Conservation (phyloP, 2,329 filamentous ascomycete species). For the Alternaria novae-zelandiae region DNA sequence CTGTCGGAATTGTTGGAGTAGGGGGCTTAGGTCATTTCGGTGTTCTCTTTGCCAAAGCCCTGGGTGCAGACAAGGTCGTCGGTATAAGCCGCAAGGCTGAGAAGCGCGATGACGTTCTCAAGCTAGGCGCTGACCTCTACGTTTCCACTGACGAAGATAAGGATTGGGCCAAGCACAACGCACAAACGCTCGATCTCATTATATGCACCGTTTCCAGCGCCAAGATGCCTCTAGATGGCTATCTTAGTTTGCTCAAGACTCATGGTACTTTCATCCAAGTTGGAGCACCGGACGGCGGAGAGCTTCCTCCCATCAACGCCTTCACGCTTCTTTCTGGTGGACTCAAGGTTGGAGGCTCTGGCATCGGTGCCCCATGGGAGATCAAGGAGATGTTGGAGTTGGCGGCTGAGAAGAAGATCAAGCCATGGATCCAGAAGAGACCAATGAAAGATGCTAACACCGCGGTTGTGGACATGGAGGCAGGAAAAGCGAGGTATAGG, state of each 20-base stretch:
- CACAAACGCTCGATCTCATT: constrained; percentile 63
- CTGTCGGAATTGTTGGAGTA: constrained; percentile 75
- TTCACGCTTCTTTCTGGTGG: constrained; percentile 54
- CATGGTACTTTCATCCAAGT: constrained; percentile 70
- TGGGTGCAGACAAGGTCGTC: constrained; percentile 71
- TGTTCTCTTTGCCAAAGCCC: constrained; percentile 71
- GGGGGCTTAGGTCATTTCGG: constrained; percentile 78
- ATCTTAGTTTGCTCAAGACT: constrained; percentile 64
- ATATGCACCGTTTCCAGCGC: constrained; percentile 61
- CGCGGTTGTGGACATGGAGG: constrained; percentile 63
- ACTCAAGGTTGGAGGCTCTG: constrained; percentile 32
- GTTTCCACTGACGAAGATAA: constrained; percentile 65
- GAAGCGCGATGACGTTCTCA: constrained; percentile 67
- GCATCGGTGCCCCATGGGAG: constrained; percentile 30
- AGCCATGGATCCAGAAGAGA: constrained; percentile 67
- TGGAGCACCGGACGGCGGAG: constrained; percentile 52
- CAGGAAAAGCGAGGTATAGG: constrained; percentile 60
- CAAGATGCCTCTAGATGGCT: constrained; percentile 63
- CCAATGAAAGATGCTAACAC: constrained; percentile 62
- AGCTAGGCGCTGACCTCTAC: constrained; percentile 67
- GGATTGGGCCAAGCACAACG: constrained; percentile 64
- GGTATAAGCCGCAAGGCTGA: constrained; percentile 65
- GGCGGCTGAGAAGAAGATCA: constrained; percentile 63
- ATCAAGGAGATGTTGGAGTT: constrained; percentile 57
- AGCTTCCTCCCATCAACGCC: constrained; percentile 57